Evolutionary conservation across 768 basidiomycete species (phyloP).

Genomic region (Hortiboletus flavorubellus): DNA sequence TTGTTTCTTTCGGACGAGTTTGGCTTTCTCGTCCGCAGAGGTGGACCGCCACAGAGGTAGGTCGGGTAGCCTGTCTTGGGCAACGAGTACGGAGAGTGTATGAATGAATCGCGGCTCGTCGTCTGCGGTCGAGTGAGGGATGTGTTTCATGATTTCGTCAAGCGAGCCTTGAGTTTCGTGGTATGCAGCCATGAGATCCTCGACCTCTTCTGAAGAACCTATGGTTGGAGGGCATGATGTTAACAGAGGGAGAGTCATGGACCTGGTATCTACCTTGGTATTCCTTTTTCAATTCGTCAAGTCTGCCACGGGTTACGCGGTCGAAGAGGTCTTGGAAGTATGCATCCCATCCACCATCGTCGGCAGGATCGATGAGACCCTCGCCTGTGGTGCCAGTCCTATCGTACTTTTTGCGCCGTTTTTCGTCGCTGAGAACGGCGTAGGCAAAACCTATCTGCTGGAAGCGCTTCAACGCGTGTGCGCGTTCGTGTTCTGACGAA

Average conservation of each 20-base stretch:
- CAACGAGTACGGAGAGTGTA: conserved; percentile 64
- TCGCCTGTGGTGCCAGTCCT: conserved; percentile 84
- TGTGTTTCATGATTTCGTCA: conserved; percentile 74
- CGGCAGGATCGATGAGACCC: conserved; percentile 62
- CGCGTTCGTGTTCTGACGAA: conserved; percentile 55
- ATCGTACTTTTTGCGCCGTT: conserved; percentile 75
- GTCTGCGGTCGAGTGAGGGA: conserved; percentile 79
- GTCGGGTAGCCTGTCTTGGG: conserved; percentile 51
- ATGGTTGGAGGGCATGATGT: conserved; percentile 1
- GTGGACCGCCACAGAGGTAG: conserved; percentile 64
- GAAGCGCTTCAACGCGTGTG: conserved; percentile 73
- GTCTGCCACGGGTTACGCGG: conserved; percentile 74
- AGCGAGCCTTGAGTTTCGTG: conserved; percentile 68
- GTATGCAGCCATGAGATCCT: conserved; percentile 79
- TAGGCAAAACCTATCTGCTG: conserved; percentile 96
- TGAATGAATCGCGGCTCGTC: conserved; percentile 86
- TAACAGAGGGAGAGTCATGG: neutral
- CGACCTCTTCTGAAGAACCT: conserved; percentile 85
- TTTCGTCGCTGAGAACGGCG: conserved; percentile 78
- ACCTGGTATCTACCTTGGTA: conserved; percentile 66
- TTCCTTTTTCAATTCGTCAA: conserved; percentile 91
- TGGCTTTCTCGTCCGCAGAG: conserved; percentile 77
- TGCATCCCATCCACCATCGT: conserved; percentile 85
- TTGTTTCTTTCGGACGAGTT: conserved; percentile 67
- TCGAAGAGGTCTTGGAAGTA: conserved; percentile 94